phyloP scores from a whole-genome alignment of 2,329 filamentous ascomycete genomes.

The Dichotomopilus funicola region DNA sequence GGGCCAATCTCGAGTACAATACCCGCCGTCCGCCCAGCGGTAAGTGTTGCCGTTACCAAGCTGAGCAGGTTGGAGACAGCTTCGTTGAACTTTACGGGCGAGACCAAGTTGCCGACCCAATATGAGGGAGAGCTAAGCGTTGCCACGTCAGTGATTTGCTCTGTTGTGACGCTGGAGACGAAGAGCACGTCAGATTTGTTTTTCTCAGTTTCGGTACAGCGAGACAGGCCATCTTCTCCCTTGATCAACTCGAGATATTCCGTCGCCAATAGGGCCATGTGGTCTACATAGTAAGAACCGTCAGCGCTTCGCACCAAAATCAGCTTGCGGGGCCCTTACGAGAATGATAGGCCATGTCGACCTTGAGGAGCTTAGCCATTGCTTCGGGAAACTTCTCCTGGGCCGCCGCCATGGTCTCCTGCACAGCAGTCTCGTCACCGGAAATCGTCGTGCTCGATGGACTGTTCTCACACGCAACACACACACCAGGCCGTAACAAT shows the following conservation, averaged over 20 bases:
- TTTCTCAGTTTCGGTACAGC: not conserved
- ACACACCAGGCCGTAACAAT: not conserved
- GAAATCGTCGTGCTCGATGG: conserved; percentile 28
- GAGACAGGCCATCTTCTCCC: not conserved
- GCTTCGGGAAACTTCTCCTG: conserved; percentile 9
- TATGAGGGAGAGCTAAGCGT: conserved; percentile 10
- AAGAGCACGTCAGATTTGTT: not conserved
- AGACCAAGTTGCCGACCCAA: conserved; percentile 33
- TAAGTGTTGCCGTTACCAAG: not conserved
- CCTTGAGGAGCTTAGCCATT: conserved; percentile 1
- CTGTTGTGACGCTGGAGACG: conserved; percentile 11
- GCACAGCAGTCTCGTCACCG: conserved; percentile 26
- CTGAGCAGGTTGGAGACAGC: conserved; percentile 18
- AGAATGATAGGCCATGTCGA: conserved; percentile 33
- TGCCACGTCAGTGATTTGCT: not conserved
- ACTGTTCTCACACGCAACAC: conserved; percentile 29
- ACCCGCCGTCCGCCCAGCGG: not conserved
- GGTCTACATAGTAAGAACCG: not conserved
- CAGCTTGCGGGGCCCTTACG: conserved; percentile 1
- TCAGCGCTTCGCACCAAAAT: not conserved
- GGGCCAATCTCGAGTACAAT: conserved; percentile 30
- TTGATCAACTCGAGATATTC: conserved; percentile 8
- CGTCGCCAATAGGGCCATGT: conserved; percentile 4
- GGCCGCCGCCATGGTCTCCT: conserved; percentile 22
- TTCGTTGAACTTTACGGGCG: conserved; percentile 29